Percentiles rank a stretch among this genome's conserved stretches.
phyloP scores from a whole-genome alignment of 306 rosid genomes.

The Pueraria montana region DNA sequence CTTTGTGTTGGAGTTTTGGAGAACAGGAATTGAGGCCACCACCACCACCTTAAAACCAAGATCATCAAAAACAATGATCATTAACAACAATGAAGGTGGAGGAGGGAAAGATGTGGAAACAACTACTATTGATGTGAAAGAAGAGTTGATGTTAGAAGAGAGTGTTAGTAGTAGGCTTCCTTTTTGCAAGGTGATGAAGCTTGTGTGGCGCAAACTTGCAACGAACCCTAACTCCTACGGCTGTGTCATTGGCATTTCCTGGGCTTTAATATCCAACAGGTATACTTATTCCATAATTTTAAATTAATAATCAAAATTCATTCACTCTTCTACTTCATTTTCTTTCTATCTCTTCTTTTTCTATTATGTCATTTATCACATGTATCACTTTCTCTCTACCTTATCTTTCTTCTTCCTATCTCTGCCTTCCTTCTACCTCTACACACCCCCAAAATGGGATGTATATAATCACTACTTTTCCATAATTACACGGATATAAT shows the following conservation, averaged over 20 bases:
- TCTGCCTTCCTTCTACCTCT: too few species aligned
- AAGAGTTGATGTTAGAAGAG: neutral
- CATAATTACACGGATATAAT: too few species aligned
- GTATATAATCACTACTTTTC: too few species aligned
- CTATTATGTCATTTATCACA: too few species aligned
- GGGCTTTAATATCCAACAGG: conserved; percentile 91
- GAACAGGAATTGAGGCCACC: conserved; percentile 54
- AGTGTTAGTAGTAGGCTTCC: conserved; percentile 49
- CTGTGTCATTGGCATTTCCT: conserved; percentile 77
- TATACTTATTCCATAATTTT: conserved; percentile 2
- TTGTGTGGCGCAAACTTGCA: conserved; percentile 74
- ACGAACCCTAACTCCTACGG: conserved; percentile 88
- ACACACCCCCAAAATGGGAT: too few species aligned
- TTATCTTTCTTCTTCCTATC: too few species aligned
- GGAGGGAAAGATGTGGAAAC: conserved; percentile 68
- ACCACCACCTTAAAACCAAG: conserved; percentile 30
- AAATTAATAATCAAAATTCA: too few species aligned
- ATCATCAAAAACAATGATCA: neutral
- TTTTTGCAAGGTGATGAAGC: conserved; percentile 68
- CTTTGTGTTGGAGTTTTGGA: conserved; percentile 78
- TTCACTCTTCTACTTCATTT: too few species aligned
- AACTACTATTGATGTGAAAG: conserved; percentile 19
- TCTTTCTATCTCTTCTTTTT: too few species aligned
- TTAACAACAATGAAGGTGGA: conserved; percentile 16
- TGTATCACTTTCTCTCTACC: too few species aligned